Evolutionary conservation across 2,329 filamentous ascomycete species (phyloP), one percentile per base, ranked within the genome.

Genomic region (Fusarium pseudoanthophilum): DNA sequence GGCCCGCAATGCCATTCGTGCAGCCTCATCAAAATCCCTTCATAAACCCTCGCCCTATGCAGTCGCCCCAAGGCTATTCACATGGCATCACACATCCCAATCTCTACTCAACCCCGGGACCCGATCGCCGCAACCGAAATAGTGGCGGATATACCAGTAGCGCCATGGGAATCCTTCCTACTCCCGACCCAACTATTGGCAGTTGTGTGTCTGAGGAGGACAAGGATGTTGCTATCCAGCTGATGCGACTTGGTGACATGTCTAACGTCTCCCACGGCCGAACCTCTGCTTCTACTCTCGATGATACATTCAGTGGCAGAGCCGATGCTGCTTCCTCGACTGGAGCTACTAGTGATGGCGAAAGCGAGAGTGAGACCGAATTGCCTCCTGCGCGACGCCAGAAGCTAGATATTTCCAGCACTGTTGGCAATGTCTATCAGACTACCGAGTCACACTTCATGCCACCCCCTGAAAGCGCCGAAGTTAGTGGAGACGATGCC

Each of bases 201-300:
- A 98, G 95, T 83, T 97, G 94, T 82, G 95, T 99, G 82, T 98
- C 95, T 20, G 96, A 99, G 80, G 96, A 99, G 83, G 90, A 92
- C 76, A 92, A 92, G 80, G 96, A 99, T 83, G 96, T 98, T 71
- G 96, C 96, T 64, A 92, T 98, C 80, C 96, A 98, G 84, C 87
- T 99, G 78, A 98, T 99, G 92, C 93, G 95, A 76, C 89, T 99
- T 61, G 95, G 96, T 51, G 95, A 98, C 80, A 94, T 95, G 77
- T 96, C 95, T 64, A 97, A 97, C 80, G 92, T 97, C 79, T 97
- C 95, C 4, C 94, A 97, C 78, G 95, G 95, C 61, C 93, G 95
- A 75, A 97, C 94, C 7, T 98, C 95, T 14, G 94, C 95, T 11
- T 98, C 95, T 2, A 98, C 95, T 11, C 86, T 96, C 64, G 95